Evolutionary conservation across 108 stramenopile genomes (phyloP), one percentile per base, ranked within the genome.

Genomic region (Asterionellopsis glacialis): DNA sequence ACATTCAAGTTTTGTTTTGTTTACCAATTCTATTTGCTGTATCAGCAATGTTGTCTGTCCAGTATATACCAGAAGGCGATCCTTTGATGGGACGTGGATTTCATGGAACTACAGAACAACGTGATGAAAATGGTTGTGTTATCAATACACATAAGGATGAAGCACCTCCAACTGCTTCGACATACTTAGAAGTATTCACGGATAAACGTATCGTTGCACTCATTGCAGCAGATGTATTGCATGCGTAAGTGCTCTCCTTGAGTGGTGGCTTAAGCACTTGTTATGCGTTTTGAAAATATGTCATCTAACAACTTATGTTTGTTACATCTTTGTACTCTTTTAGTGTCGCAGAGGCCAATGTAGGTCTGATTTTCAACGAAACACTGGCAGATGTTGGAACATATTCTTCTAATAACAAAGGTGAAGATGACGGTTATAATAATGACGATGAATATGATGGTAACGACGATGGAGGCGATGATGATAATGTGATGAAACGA

Each of bases 11-110:
- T 28, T 50, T 69, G 12, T 69, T 69, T 54, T 50, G 63, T 11
- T 47, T 69, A 26, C 68, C 68, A 13, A 57, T 41, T 21, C 9
- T 55, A 15, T 69, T 69, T 63, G 61, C 62, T 0, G 26, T 49
- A 19, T 44, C 41, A 13, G 61, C 68, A 12, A 55, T 64, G 12
- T 63, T 63, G 54, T 63, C 64, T 62, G 59, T 59, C 1, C 42
- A 63, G 54, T 55, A 51, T 9, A 69, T 69, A 11, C 62, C 62
- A 0, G 11, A 33, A 19, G 68, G 68, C 7, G 63, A 69, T 44
- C 68, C 61, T 15, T 63, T 69, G 40, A 64, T 69, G 68, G 68
- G 68, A 41, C 53, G 68, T 13, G 68, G 62, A 0, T 69, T 69
- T 19, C 68, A 69, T 49, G 38, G 22, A 15, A 40, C 24, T 0